Evolutionary conservation across 768 basidiomycete species (phyloP).

Genomic region (Panus rudis): DNA sequence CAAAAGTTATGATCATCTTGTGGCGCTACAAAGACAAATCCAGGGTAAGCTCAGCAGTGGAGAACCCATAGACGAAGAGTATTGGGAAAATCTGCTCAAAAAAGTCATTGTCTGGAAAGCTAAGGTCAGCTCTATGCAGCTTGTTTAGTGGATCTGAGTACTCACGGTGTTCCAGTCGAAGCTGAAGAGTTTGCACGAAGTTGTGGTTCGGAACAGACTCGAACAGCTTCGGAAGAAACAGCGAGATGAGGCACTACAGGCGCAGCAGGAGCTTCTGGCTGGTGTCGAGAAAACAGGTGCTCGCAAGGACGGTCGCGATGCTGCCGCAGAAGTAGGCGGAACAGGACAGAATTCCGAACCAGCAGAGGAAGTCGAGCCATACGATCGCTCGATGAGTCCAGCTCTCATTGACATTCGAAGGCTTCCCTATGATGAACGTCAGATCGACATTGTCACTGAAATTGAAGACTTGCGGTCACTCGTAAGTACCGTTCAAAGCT

Average conservation of each 20-base stretch:
- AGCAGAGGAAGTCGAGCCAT: constrained; percentile 69
- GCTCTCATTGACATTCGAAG: constrained; percentile 63
- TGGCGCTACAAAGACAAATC: constrained; percentile 75
- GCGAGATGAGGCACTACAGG: constrained; percentile 90
- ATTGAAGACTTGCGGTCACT: constrained; percentile 56
- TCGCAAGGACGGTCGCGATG: constrained; percentile 35
- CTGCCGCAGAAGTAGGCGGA: constrained; percentile 25
- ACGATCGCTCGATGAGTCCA: constrained; percentile 84
- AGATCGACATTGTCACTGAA: constrained; percentile 71
- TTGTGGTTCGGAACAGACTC: constrained; percentile 91
- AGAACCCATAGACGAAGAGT: constrained; percentile 94
- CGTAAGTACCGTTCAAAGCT: constrained; percentile 34
- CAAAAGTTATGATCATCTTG: constrained; percentile 82
- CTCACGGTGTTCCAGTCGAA: constrained; percentile 54
- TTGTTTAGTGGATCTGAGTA: background rate
- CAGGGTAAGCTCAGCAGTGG: constrained; percentile 85
- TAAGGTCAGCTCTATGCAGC: constrained; percentile 46
- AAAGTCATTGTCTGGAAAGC: constrained; percentile 96
- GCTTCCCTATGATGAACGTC: constrained; percentile 69
- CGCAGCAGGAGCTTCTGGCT: constrained; percentile 84
- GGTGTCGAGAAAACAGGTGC: constrained; percentile 63
- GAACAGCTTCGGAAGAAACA: constrained; percentile 95
- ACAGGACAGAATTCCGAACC: constrained; percentile 28
- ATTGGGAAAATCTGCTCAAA: constrained; percentile 92
- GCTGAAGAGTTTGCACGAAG: constrained; percentile 86